These are phyloP conservation scores for Mallotus repandus DNA, from an alignment of 441 rosid genomes.

Conservation along the genomic window DNA sequence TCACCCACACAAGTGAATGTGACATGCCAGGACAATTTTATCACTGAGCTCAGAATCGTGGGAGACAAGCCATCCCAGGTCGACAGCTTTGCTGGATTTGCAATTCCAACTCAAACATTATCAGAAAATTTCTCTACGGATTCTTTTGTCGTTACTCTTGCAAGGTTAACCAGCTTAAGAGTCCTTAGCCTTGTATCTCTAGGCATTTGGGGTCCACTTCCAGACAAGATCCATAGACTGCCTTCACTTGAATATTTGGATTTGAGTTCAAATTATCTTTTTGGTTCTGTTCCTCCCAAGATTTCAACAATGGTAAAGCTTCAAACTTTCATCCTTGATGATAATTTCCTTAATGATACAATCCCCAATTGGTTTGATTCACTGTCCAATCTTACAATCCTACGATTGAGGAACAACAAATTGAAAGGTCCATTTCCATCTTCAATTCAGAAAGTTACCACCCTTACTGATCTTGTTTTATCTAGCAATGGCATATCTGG, in stretches of 20 bases:
- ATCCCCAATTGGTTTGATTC: slow-evolving; percentile 57
- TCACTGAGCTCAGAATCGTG: slow-evolving; percentile 52
- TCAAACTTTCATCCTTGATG: slow-evolving; percentile 51
- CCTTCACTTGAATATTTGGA: slow-evolving; percentile 61
- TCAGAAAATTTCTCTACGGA: slow-evolving; percentile 68
- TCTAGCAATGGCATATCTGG: slow-evolving; percentile 46
- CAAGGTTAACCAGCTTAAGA: slow-evolving; percentile 56
- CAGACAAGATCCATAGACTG: slow-evolving; percentile 67
- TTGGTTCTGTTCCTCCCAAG: slow-evolving; percentile 69
- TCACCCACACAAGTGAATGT: slow-evolving; percentile 49
- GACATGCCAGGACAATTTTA: slow-evolving; percentile 56
- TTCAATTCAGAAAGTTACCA: slow-evolving; percentile 27
- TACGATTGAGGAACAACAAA: slow-evolving; percentile 54
- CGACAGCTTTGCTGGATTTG: slow-evolving; percentile 43
- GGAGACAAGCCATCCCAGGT: slow-evolving; percentile 52
- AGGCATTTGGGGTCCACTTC: slow-evolving; percentile 83
- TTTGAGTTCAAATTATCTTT: slow-evolving; percentile 67
- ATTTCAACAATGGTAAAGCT: slow-evolving; percentile 62
- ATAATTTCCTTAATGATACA: slow-evolving; percentile 69
- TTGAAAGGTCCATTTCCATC: slow-evolving; percentile 48
- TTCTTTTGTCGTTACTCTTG: slow-evolving; percentile 60
- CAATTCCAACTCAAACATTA: slow-evolving; percentile 45
- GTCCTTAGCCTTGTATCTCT: slow-evolving; percentile 58
- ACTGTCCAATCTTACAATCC: slow-evolving; percentile 44
- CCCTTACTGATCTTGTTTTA: slow-evolving; percentile 37